phyloP scores from a whole-genome alignment of 306 rosid genomes.

The Canavalia ensiformis region DNA sequence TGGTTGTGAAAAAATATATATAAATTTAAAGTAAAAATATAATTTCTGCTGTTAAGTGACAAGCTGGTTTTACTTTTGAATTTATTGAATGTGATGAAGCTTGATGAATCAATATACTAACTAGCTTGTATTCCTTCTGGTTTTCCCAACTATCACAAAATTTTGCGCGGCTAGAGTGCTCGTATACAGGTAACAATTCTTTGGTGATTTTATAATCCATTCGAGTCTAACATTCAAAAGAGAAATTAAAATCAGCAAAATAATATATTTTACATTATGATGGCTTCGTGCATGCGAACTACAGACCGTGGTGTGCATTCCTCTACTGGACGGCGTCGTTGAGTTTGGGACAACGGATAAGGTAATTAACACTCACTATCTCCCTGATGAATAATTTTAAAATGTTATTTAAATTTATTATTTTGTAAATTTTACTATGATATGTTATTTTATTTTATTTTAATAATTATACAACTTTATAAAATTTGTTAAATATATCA shows the following conservation, averaged over 20 bases:
- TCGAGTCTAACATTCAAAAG: neutral
- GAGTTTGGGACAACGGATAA: conserved; percentile 84
- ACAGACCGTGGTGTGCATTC: conserved; percentile 96
- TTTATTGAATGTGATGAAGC: conserved; percentile 4
- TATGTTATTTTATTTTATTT: no score
- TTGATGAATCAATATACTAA: conserved; percentile 37
- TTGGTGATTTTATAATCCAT: neutral
- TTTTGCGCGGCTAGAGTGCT: conserved; percentile 73
- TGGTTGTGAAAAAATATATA: no score
- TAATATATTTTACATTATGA: neutral
- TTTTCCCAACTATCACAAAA: conserved; percentile 23
- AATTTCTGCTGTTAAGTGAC: no score
- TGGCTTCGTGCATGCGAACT: conserved; percentile 6
- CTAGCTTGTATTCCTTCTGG: conserved; percentile 13
- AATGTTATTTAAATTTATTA: no score
- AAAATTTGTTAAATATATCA: no score
- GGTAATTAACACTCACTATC: conserved; percentile 47
- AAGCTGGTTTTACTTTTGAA: conserved; percentile 4
- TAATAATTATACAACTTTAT: no score
- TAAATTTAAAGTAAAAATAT: no score
- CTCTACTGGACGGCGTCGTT: conserved; percentile 88
- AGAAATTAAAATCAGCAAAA: neutral
- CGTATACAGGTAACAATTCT: conserved; percentile 70
- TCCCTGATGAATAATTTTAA: neutral
- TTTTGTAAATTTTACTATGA: no score